phyloP scores from a whole-genome alignment of 1,284 basidiomycete genomes.

The Golubevia pallescens region DNA sequence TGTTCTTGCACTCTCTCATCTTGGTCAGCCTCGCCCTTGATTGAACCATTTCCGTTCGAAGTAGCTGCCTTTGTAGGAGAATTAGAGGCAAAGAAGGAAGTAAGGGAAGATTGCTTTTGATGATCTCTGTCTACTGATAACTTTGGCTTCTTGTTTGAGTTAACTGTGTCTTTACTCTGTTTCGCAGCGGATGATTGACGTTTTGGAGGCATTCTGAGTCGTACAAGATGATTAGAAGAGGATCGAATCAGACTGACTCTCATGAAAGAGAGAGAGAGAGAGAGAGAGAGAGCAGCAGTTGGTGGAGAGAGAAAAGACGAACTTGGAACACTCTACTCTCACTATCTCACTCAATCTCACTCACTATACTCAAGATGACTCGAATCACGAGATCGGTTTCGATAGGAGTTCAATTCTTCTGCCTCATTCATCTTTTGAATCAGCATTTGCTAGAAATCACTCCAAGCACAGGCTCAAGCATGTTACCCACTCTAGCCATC shows the following conservation, averaged over 20 bases:
- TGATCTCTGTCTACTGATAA: not conserved
- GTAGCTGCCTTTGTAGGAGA: not conserved
- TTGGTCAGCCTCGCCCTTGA: not conserved
- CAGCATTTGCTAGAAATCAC: conserved; percentile 42
- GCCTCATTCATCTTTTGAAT: conserved; percentile 33
- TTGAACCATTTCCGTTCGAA: not conserved
- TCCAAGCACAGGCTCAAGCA: conserved; percentile 39
- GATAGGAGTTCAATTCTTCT: conserved; percentile 21
- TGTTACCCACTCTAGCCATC: conserved; percentile 52
- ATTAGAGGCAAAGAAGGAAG: not conserved
- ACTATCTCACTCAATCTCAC: no score
- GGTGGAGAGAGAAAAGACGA: no score
- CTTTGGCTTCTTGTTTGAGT: not conserved
- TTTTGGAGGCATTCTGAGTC: no score
- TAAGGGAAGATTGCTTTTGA: not conserved
- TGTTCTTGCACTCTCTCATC: not conserved
- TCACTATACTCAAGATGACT: no score
- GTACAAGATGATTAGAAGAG: no score
- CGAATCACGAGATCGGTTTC: no score
- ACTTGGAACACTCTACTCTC: no score
- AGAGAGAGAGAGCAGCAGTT: no score
- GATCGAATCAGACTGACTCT: no score
- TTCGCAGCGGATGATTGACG: no score
- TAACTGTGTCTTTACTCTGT: not conserved
- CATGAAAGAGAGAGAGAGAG: no score